Evolutionary conservation across 2,329 filamentous ascomycete species (phyloP), one percentile per base, ranked within the genome.

Genomic region (Zarea fungicola): DNA sequence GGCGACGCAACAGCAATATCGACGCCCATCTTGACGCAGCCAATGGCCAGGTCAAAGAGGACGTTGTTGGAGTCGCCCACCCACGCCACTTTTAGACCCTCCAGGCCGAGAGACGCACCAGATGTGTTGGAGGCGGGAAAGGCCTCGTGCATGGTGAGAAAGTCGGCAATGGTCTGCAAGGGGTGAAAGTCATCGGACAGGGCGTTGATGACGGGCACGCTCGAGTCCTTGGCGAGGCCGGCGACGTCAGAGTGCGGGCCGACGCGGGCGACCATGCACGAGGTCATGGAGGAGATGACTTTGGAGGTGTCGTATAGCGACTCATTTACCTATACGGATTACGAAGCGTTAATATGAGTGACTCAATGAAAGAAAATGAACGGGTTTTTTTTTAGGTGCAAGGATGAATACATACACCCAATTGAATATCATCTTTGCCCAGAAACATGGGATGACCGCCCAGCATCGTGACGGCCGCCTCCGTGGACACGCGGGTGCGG

Each of bases 31-130:
- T 96, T 97, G 58, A 87, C 74, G 50, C 87, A 90, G 34, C 81
- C 91, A 57, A 93, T 92, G 42, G 91, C 90, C 47, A 97, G 77
- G 63, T 99, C 92, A 62, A 91, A 96, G 21, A 97, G 80, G 23
- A 99, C 92, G 59, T 99, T 99, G 73, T 97, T 99, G 10, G 90
- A 89, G 64, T 99, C 92, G 46, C 92, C 92, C 39, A 99, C 77
- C 93, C 93, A 99, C 14, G 93, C 92, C 53, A 97, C 80, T 71
- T 96, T 97, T 60, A 96, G 69, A 1, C 89, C 89, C 57, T 88
- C 80, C 5, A 95, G 74, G 2, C 88, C 87, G 7, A 95, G 75
- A 45, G 63, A 66, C 23, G 60, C 54, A 48, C 60, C 65, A 23
- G 62, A 59, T 1, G 56, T 55, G 29, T 67, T 62, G 4, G 65